Percentiles rank a stretch among this genome's conserved stretches.
Evolutionary conservation across 169 alveolate species (phyloP).

Genomic region (Plasmodium falciparum): DNA sequence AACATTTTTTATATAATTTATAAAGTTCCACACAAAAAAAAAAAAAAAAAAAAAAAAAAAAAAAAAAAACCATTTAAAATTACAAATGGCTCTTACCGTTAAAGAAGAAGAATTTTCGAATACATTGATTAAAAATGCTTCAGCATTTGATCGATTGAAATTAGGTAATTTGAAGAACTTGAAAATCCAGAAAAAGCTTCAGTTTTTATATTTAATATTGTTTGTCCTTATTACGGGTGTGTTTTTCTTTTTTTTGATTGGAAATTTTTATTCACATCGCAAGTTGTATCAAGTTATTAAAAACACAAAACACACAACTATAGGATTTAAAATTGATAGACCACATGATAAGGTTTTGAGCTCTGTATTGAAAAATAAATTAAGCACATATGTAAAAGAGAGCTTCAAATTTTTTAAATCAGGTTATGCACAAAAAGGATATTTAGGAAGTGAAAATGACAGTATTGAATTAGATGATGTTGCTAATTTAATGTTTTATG

Average conservation of each 20-base stretch:
- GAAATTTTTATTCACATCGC: conserved; percentile 15
- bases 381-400: conserved; percentile 34
- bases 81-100: conserved; percentile 36
- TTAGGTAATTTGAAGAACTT: conserved; percentile 27
- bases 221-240: conserved; percentile 33
- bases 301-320: conserved; percentile 28
- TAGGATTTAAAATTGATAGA: conserved; percentile 46
- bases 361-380: conserved; percentile 19
- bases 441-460: conserved; percentile 51
- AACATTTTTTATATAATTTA: too few species aligned
- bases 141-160: conserved; percentile 50
- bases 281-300: conserved; percentile 20
- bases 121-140: conserved; percentile 24
- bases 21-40: too few species aligned
- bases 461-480: conserved; percentile 54
- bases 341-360: conserved; percentile 43
- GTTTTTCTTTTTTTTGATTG: conserved; percentile 27
- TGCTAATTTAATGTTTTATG: conserved; percentile 41
- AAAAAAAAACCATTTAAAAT: too few species aligned
- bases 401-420: conserved; percentile 24
- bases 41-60: too few species aligned
- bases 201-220: conserved; percentile 27
- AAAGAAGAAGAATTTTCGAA: conserved; percentile 37
- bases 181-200: conserved; percentile 62
- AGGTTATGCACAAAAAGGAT: conserved; percentile 15